Base-by-base conservation (phyloP, 2,329 filamentous ascomycete genomes). In the Fusarium multiceps region DNA sequence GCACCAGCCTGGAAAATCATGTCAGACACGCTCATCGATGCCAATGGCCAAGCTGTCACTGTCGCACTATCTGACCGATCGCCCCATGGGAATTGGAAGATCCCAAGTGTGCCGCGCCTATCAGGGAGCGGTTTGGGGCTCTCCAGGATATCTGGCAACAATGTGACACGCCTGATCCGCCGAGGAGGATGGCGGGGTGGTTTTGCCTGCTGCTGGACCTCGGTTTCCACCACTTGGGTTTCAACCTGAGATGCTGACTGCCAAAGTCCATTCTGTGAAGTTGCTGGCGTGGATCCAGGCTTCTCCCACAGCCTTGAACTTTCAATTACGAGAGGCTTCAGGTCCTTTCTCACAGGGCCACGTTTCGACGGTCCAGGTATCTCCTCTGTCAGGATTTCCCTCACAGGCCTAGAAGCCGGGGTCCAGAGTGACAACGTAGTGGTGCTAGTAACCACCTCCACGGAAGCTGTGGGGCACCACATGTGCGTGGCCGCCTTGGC, bases 41-140 rank as follows among this genome's bases (percentile, higher is more conserved):
- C 78, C 64, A 78, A 77, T 34, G 77, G 79, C 11, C 77, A 77
- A 57, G 78, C 76, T 67, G 81, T 82, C 57, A 84, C 76, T 28
- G 78, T 85, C 12, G 85, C 84, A 55, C 82, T 83, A 76, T 90
- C 88, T 21, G 88, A 90, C 71, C 79, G 85, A 78, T 90, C 88
- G 16, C 89, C 89, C 87, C 88, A 90, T 4, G 89, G 87, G 69
- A 90, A 90, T 71, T 89, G 87, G 79, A 89, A 91, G 72, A 90
- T 87, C 7, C 88, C 89, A 20, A 90, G 82, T 13, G 87, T 89
- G 14, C 83, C 87, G 43, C 84, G 82, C 77, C 86, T 87, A 74
- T 89, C 81, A 7, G 85, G 84, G 7, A 90, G 79, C 37, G 88
- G 88, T 73, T 86, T 79, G 6, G 89, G 89, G 67, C 83, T 89